Base-by-base conservation (phyloP, 1,284 basidiomycete species). In the Flammula alnicola region DNA sequence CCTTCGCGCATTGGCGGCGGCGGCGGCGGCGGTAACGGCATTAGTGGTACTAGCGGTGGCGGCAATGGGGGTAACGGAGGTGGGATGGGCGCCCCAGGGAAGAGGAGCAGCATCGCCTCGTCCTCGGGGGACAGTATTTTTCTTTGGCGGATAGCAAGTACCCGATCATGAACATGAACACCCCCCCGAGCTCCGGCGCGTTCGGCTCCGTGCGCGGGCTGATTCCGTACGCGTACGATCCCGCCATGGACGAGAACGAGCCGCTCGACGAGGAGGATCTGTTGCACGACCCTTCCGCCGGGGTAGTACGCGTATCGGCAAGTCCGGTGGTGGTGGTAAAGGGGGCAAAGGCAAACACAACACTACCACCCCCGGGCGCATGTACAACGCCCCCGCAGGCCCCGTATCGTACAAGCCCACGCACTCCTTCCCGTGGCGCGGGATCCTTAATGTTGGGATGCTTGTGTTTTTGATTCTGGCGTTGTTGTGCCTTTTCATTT, bases 401-500 rank as follows among this genome's bases (percentile, higher is more conserved):
- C 42, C 37, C 17, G 33, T 1, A 69, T 71, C 8, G 64, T 80
- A 36, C 37, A 43, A 32, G 5, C 36, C 23, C 3, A 25, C 44
- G 4, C 17, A 31, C 7, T 31, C 19, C 25, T 87, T 88, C 62
- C 90, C 88, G 3, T 71, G 71, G 12, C 74, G 88, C 64, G 88
- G 88, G 7, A 91, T 87, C 86, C 69, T 78, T n/a, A 91, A 91
- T 56, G 77, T 72, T 3, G 69, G 75, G 2, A 80, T 81, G 1
- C 75, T 92, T 17, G 56, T 86, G 52, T 46, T 88, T 46, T 74
- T 92, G 36, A 65, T 86, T 20, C 60, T 72, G 12, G 84, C 81
- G 32, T 69, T 92, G 36, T 64, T 91, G 46, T 79, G 76, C 3
- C 76, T 91, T 25, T 91, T 92, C 61, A 81, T 83, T 17, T 88